A percentile compares a stretch with the other conserved stretches of the same genome.
Conservation (phyloP, 2,329 filamentous ascomycete species). For the Aureobasidium sp. region DNA sequence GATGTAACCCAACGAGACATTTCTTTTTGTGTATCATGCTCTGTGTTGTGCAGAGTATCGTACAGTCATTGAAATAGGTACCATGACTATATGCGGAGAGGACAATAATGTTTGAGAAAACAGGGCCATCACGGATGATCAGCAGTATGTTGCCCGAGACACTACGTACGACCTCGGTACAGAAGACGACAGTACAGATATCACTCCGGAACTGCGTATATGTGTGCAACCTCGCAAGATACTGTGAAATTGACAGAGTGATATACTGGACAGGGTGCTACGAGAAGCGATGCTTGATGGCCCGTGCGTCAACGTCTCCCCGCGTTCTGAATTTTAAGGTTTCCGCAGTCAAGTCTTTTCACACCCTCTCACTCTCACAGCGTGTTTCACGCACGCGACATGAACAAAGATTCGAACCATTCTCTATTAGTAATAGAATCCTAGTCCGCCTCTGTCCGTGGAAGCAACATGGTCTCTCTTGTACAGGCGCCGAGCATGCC, state of each 20-base stretch:
- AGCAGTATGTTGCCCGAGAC: too few species aligned
- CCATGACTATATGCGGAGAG: too few species aligned
- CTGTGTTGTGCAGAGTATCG: too few species aligned
- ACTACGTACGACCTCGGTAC: neutral
- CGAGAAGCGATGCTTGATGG: neutral
- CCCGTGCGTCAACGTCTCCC: neutral
- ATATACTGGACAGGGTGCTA: neutral
- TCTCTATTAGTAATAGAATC: constrained; percentile 9
- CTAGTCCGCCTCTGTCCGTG: neutral
- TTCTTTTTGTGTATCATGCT: too few species aligned
- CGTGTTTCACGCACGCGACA: constrained; percentile 14
- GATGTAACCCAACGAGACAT: too few species aligned
- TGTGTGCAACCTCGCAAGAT: neutral
- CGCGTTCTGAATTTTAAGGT: constrained; percentile 5
- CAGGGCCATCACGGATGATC: too few species aligned
- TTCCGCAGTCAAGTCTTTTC: constrained; percentile 2
- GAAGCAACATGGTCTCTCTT: constrained; percentile 29
- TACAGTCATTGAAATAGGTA: too few species aligned
- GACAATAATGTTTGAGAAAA: too few species aligned
- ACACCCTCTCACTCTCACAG: neutral
- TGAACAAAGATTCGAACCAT: neutral
- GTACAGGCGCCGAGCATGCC: constrained; percentile 25
- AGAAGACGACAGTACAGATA: neutral
- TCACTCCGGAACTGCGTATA: neutral
- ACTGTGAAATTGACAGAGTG: neutral